Base-by-base conservation (phyloP, 163 green algal species). In the Volvox carteri region DNA sequence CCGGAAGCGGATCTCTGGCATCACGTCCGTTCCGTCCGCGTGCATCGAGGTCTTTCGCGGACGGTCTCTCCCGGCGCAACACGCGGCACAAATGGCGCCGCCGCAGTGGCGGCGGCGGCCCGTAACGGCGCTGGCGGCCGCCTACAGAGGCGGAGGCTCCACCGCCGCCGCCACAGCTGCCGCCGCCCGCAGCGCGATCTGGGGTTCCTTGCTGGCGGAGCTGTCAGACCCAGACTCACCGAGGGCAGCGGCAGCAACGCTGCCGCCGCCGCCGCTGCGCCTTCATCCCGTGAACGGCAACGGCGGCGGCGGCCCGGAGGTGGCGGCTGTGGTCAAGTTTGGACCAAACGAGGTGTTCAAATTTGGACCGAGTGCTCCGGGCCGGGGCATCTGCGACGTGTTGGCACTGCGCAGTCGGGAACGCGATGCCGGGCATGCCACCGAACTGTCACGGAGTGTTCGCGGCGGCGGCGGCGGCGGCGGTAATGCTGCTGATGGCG, bases 31-130 rank as follows among this genome's bases (percentile, higher is more conserved):
- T 2, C 3, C 72, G 21, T 41, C 72, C 23, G 72, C 42, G 25
- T 62, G 41, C 72, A 79, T 79, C 18, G 72, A 79, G 72, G 25
- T 79, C 30, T 79, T 79, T 18, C 72, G 23, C 41, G 42, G 72
- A 6, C 72, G 42, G 14, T 18, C 25, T 4, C 42, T 42, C 4
- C 25, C 72, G 2, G 19, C 42, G 42, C 41, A 19, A 4, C 35
- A 41, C 12, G 25, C 25, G 7, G 42, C 42, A 8, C 35, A 41
- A 16, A 37, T 14, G 68, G 6, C 68, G 37, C 37, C 68, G 37
- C 4, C 37, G 37, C 68, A 18, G 68, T 37, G 42, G 37, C 68
- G 11, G 37, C 68, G 58, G 58, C 58, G 58, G 23, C 58, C 23
- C 58, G n/a, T 19, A 30, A 30, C 68, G 6, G 16, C n/a, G n/a